Evolutionary conservation across 768 basidiomycete species (phyloP).

Genomic region (Boletus speciosus): DNA sequence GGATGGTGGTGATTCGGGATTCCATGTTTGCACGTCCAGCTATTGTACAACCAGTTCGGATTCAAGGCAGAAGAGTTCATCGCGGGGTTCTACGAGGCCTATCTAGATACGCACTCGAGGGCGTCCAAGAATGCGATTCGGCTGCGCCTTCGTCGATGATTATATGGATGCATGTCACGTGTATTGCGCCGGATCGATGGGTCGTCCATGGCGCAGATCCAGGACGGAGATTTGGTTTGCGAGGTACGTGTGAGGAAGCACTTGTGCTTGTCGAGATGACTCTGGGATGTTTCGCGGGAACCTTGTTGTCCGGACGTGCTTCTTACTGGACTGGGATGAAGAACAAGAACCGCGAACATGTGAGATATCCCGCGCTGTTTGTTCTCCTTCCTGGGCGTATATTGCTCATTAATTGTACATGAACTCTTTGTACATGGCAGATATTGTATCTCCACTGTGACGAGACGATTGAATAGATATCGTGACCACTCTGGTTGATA

Average conservation of each 20-base stretch:
- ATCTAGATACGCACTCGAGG: slow-evolving; percentile 65
- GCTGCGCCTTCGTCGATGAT: slow-evolving; percentile 62
- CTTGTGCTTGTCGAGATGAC: background rate
- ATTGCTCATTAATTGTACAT: too few relatives aligned
- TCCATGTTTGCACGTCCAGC: slow-evolving; percentile 32
- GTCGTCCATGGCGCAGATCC: background rate
- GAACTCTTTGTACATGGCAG: too few relatives aligned
- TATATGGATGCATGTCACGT: background rate
- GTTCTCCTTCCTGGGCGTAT: background rate
- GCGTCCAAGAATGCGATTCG: slow-evolving; percentile 80
- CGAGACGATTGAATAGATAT: too few relatives aligned
- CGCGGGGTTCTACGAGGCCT: slow-evolving; percentile 76
- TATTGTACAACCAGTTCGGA: slow-evolving; percentile 81
- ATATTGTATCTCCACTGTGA: too few relatives aligned
- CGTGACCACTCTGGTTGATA: too few relatives aligned
- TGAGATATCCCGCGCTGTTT: background rate
- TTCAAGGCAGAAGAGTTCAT: slow-evolving; percentile 87
- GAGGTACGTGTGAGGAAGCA: background rate
- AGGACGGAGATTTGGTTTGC: background rate
- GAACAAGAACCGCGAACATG: background rate
- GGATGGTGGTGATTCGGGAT: background rate
- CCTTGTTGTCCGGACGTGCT: too few relatives aligned
- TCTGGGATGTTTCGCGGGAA: background rate
- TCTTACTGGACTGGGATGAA: background rate
- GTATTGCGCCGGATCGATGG: background rate